Evolutionary conservation across 805 yeast species (phyloP).

Genomic region (Ogataea kodamae): DNA sequence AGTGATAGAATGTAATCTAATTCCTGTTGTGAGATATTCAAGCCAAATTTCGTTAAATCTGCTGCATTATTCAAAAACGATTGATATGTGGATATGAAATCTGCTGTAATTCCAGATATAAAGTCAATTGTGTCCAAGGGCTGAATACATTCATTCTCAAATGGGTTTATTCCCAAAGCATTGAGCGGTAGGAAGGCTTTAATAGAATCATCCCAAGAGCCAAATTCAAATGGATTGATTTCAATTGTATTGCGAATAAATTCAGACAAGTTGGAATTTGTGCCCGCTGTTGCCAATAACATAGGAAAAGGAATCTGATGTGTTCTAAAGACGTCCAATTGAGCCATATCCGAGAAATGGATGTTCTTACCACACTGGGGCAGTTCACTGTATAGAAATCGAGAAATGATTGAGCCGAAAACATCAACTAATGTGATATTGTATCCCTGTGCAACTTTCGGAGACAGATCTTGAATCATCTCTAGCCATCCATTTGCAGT

Average conservation of each 20-base stretch:
- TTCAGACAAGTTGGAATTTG: constrained; percentile 45
- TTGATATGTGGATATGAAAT: constrained; percentile 44
- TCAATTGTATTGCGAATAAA: constrained; percentile 59
- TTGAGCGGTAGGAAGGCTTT: constrained; percentile 59
- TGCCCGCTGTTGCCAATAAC: constrained; percentile 56
- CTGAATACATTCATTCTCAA: constrained; percentile 43
- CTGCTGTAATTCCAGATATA: constrained; percentile 72
- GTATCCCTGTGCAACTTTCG: constrained; percentile 56
- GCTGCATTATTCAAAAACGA: constrained; percentile 13
- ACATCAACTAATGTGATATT: constrained; percentile 60
- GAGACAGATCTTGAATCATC: constrained; percentile 45
- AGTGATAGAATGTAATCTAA: constrained; percentile 15
- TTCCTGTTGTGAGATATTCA: constrained; percentile 16
- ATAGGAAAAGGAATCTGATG: constrained; percentile 71
- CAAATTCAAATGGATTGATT: constrained; percentile 66
- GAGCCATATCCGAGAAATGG: constrained; percentile 53
- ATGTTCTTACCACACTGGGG: constrained; percentile 59
- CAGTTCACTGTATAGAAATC: constrained; percentile 57
- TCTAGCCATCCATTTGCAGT: constrained; percentile 48
- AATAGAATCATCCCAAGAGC: constrained; percentile 77
- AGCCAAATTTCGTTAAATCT: constrained; percentile 15
- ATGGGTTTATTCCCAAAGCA: constrained; percentile 64
- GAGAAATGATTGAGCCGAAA: constrained; percentile 69
- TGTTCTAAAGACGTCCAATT: constrained; percentile 50
- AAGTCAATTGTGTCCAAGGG: constrained; percentile 80